Evolutionary conservation across 2,329 filamentous ascomycete genomes (phyloP).

Genomic region (Aspergillus oerlinghausenensis): DNA sequence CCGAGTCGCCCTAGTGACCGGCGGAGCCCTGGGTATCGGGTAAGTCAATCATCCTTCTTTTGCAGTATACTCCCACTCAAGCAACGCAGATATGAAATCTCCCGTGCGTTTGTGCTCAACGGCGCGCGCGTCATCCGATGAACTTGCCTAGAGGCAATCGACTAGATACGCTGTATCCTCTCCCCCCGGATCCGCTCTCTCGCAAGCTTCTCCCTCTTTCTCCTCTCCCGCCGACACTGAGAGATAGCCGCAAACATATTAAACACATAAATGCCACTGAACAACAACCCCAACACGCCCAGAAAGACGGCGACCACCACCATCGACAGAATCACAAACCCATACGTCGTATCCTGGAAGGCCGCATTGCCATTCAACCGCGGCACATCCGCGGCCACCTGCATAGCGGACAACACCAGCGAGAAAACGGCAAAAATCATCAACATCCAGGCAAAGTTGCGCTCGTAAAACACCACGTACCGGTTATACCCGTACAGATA

Average conservation of each 20-base stretch:
- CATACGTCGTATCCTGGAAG: not conserved
- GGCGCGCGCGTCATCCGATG: not conserved
- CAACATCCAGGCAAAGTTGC: slow-evolving; percentile 42
- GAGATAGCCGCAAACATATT: not conserved
- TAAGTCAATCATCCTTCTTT: not conserved
- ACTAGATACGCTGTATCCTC: not conserved
- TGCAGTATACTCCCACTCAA: not conserved
- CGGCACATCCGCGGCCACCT: slow-evolving; percentile 28
- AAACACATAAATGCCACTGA: not conserved
- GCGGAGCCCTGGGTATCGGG: slow-evolving; percentile 39
- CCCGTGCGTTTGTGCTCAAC: slow-evolving; percentile 4
- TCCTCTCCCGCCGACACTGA: not conserved
- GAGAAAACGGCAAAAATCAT: slow-evolving; percentile 41
- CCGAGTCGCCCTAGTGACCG: slow-evolving; percentile 36
- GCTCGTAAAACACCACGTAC: slow-evolving; percentile 41
- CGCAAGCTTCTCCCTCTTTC: not conserved
- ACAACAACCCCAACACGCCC: not conserved
- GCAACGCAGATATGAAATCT: slow-evolving; percentile 5
- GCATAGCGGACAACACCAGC: slow-evolving; percentile 48
- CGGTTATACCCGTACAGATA: slow-evolving; percentile 27
- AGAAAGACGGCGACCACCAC: not conserved
- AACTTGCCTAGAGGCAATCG: too few species aligned
- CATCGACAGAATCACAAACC: not conserved
- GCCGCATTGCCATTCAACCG: not conserved
- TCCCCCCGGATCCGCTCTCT: not conserved